Evolutionary conservation across 2,329 filamentous ascomycete genomes (phyloP).

Genomic region (Trichophyton mentagrophytes): DNA sequence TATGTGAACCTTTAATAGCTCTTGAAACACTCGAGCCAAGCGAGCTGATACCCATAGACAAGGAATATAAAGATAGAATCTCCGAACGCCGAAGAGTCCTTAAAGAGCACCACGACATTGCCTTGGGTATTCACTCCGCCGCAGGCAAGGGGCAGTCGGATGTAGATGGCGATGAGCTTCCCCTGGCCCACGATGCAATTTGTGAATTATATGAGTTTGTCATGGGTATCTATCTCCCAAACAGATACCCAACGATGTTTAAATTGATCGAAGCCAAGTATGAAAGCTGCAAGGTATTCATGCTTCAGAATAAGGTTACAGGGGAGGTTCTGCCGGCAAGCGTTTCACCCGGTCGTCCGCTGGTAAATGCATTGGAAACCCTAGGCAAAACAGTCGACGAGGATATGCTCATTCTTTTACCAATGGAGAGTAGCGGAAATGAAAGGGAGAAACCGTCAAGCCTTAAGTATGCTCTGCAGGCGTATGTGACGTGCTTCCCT

Average conservation of each 20-base stretch:
- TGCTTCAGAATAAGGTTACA: slow-evolving; percentile 38
- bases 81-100: slow-evolving; percentile 38
- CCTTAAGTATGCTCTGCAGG: slow-evolving; percentile 42
- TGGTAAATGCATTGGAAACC: slow-evolving; percentile 33
- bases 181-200: slow-evolving; percentile 36
- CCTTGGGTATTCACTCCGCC: slow-evolving; percentile 25
- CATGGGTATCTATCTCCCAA: slow-evolving; percentile 42
- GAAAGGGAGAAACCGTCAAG: not conserved
- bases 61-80: slow-evolving; percentile 44
- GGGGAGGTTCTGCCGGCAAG: slow-evolving; percentile 28
- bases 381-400: slow-evolving; percentile 44
- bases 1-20: slow-evolving; percentile 25
- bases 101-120: slow-evolving; percentile 29
- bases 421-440: slow-evolving; percentile 14
- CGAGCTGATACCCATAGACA: slow-evolving; percentile 47
- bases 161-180: slow-evolving; percentile 19
- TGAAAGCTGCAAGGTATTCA: slow-evolving; percentile 17
- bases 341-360: slow-evolving; percentile 21
- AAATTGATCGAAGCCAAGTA: slow-evolving; percentile 22
- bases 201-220: slow-evolving; percentile 47
- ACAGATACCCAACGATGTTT: slow-evolving; percentile 45
- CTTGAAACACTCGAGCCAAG: slow-evolving; percentile 41
- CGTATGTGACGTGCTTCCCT: slow-evolving; percentile 45
- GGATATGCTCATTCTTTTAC: slow-evolving; percentile 48
- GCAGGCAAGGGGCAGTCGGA: slow-evolving; percentile 5